Base-by-base conservation (phyloP, 106 monocot genomes). In the Dendrobium huoshanense region DNA sequence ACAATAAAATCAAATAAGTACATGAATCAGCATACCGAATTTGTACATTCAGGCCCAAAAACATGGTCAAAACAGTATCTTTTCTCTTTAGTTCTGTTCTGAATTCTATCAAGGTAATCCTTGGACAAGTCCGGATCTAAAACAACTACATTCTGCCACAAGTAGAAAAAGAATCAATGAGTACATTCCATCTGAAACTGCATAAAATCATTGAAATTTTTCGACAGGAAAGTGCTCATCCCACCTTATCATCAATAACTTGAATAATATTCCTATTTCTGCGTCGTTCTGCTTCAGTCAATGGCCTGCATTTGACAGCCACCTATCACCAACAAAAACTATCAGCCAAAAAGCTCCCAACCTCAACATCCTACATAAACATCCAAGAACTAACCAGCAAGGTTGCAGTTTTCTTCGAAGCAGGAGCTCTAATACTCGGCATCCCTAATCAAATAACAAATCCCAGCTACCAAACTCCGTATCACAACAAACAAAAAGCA, bases 81-180 rank as follows among this genome's bases (percentile, higher is more conserved):
- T 84, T 82, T 99, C 92, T 99, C 98, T 77, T 99, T 99, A 0
- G 89, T 90, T 72, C 98, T 82, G 85, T 95, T 99, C 72, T 99
- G 98, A 40, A 99, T 88, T 67, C 79, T 79, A 7, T 99, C 95
- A 72, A 99, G 92, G 83, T 95, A 99, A 86, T 95, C 88, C 86
- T 99, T 99, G 40, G 94, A 99, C 73, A 95, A 77, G 78, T 99
- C 98, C 77, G 98, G 98, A 84, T 99, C 98, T 84, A 95, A 80
- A 77, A 99, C 92, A 78, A 91, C 87, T 13, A 99, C 85, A 81
- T 81, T 83, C 98, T 99, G 87, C 31, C 49, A 82, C 74, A 54
- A 47, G 80, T 37, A 20, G 55, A 77, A 5, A 8, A 54, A 79
- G 11, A 22, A 80, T 11, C 61, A 77, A 55, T 48, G 76, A 77